Conservation (phyloP, 2,329 filamentous ascomycete species). For the Phialocephala sp. region DNA sequence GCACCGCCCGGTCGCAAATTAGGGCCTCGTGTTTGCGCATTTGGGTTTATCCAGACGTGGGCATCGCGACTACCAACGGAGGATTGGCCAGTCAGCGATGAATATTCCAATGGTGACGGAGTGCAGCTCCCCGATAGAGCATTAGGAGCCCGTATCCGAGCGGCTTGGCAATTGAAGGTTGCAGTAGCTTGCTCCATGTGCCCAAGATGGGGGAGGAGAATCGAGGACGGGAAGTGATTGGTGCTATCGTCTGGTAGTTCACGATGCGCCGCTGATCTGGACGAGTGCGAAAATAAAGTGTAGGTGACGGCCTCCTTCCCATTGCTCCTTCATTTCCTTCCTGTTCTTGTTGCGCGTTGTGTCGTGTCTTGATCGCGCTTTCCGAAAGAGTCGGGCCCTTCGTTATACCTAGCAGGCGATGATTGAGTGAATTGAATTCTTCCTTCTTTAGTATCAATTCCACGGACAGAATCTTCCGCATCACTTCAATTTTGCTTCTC, state of each 20-base stretch:
- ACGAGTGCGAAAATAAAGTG: not conserved
- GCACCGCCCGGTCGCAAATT: conserved; percentile 6
- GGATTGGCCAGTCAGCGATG: conserved; percentile 4
- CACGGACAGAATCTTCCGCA: not conserved
- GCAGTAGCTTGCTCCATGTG: conserved; percentile 10
- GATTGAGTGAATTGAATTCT: not conserved
- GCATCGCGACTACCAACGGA: conserved; percentile 2
- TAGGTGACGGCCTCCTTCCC: not conserved
- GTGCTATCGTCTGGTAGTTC: not conserved
- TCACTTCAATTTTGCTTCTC: conserved; percentile 12
- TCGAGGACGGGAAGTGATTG: not conserved
- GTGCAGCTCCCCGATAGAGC: not conserved
- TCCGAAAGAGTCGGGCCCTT: not conserved
- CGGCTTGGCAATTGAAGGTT: not conserved
- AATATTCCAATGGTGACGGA: not conserved
- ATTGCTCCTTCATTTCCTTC: not conserved
- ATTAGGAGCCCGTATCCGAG: conserved; percentile 5
- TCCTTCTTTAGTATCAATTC: conserved; percentile 3
- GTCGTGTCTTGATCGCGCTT: not conserved
- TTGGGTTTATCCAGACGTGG: conserved; percentile 6
- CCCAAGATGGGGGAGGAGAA: not conserved
- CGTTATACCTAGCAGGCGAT: not conserved
- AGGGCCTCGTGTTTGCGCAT: conserved; percentile 14
- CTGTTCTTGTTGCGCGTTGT: conserved; percentile 1
- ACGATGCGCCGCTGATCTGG: not conserved